Percentiles rank a stretch among this genome's conserved stretches.
phyloP scores from a whole-genome alignment of 805 yeast species.

The Candida odintsovae region DNA sequence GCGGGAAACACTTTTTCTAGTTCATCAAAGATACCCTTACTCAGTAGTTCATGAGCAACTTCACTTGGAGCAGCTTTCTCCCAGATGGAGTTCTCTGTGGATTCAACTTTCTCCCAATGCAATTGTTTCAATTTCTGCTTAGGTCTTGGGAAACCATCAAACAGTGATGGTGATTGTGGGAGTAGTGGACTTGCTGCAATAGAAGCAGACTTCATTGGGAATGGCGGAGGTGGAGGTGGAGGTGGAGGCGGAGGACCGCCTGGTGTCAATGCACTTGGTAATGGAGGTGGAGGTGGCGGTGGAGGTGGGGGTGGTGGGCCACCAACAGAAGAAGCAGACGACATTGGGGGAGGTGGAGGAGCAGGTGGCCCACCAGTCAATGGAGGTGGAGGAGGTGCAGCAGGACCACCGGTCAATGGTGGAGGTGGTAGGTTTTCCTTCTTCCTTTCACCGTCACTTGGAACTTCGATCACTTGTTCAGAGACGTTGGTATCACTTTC shows the following conservation, averaged over 20 bases:
- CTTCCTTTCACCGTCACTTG: neutral
- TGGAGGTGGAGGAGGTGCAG: conserved; percentile 27
- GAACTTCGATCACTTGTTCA: neutral
- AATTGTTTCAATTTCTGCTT: conserved; percentile 75
- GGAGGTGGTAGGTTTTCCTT: conserved; percentile 24
- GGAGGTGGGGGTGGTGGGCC: conserved; percentile 13
- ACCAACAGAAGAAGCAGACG: conserved; percentile 15
- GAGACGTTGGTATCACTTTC: conserved; percentile 8
- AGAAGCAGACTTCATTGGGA: conserved; percentile 12
- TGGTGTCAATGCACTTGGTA: conserved; percentile 25
- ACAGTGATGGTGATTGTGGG: conserved; percentile 10
- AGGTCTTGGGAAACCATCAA: conserved; percentile 11
- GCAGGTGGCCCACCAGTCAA: conserved; percentile 11
- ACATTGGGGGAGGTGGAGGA: conserved; percentile 27
- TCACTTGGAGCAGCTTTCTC: conserved; percentile 51
- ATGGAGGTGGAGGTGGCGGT: conserved; percentile 32
- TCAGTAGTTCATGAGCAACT: conserved; percentile 52
- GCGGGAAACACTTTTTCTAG: conserved; percentile 87
- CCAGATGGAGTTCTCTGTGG: conserved; percentile 86
- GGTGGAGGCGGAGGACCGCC: conserved; percentile 25
- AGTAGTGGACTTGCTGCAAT: conserved; percentile 14
- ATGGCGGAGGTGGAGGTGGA: conserved; percentile 25
- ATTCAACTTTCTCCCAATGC: conserved; percentile 94
- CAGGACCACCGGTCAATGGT: conserved; percentile 10
- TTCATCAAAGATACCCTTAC: conserved; percentile 76